Evolutionary conservation across 2,329 filamentous ascomycete species (phyloP), one percentile per base, ranked within the genome.

Genomic region (Lanzia echinophila): DNA sequence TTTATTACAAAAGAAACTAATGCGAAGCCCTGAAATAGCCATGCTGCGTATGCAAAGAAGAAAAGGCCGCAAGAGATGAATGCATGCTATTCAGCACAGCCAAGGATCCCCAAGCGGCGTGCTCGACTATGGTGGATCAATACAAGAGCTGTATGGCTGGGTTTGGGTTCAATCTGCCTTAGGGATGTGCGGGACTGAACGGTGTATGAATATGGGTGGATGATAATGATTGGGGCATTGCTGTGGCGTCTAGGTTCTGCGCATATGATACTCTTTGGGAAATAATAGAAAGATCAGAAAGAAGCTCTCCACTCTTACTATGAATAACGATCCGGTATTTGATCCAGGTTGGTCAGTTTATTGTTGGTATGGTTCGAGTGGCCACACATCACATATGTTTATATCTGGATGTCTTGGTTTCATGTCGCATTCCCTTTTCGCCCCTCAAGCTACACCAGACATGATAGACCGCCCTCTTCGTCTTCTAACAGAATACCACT

Each of bases 31-130:
- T 12, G 31, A 20, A 17, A 56, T 66, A 96, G 90, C 92, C 92
- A 42, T 97, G 94, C 81, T 97, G 94, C 70, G 94, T 97, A 31
- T 99, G 94, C 82, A 96, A 91, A 69, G 83, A 94, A 43, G 90
- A 99, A 72, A 99, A 99, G 73, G 79, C 88, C 38, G 81, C 81
- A 63, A 89, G 94, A 60, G 94, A 99, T 75, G 91, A 99, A 73
- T 99, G 94, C 78, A 97, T 99, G 92, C 87, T 99, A 54, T 96
- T 97, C 76, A 95, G 90, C 53, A 90, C 82, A 59, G 79, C 88
- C 57, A 79, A 85, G 67, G 87, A 96, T 68, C 89, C 94, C 38
- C 81, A 88, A 65, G 79, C 82, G 67, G 90, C 95, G 66, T 99
- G 94, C 79, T 80, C 84, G 71, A 80, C 84, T 48, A 79, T 89